Evolutionary conservation across 2,329 filamentous ascomycete species (phyloP), one percentile per base, ranked within the genome.

Genomic region (Bipolaris bicolor): DNA sequence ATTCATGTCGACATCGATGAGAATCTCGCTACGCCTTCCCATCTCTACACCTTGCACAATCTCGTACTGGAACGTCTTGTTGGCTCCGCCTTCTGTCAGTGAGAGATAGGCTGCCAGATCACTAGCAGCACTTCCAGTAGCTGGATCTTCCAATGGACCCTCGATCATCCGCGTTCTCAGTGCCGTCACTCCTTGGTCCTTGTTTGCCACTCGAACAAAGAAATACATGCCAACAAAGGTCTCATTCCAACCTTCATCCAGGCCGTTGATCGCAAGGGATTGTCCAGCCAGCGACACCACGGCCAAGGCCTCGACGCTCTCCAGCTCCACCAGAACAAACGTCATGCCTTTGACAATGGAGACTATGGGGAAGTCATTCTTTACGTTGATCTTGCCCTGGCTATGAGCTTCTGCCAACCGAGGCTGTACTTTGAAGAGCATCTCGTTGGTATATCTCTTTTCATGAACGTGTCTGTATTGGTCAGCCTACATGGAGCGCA

Each of bases 271-370:
- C 11, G 78, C 47, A 11, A 71, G 52, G 24, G 52, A 69, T 29
- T 66, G 64, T 33, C 72, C 66, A 3, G 64, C 63, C 29, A 75
- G 63, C 3, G 80, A 77, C 10, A 81, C 73, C 11, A 74, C 65
- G 5, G 77, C 81, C 16, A 94, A 79, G 7, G 83, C 81, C 29
- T 86, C 85, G 9, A 91, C 74, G 52, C 81, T 82, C 0, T 84
- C 79, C 20, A 95, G 79, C 63, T 84, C 78, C 13, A 90, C 79
- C 31, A 91, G 82, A n/a, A 86, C 76, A 73, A 92, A 92, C 0
- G 85, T 85, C 87, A 93, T 89, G 46, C 90, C 90, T 43, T 85
- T 86, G 34, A 92, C 89, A 44, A 92, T 79, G 41, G 77, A 79
- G 10, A 81, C 77, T 11, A 80, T 63, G 13, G 76, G 65, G 31